Percentiles rank a stretch among this genome's conserved stretches.
Conservation (phyloP, 176 grass and related monocot species). For the Hordeum marinum region DNA sequence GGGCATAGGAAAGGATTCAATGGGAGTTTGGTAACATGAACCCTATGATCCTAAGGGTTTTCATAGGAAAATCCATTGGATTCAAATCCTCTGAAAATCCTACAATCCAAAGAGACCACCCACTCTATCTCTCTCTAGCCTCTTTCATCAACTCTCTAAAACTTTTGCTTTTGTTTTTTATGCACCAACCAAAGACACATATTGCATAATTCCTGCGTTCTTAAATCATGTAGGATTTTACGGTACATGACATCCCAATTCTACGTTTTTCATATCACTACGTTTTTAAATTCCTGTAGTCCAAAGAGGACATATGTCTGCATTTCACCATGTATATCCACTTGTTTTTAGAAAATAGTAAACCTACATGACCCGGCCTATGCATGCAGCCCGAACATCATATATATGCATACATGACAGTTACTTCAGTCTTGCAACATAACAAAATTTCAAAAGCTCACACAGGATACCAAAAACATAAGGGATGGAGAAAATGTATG, state of each 20-base stretch:
- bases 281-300: not conserved
- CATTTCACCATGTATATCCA: not conserved
- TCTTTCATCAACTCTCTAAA: not conserved
- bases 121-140: not conserved
- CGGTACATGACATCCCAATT: not conserved
- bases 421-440: not conserved
- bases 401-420: not conserved
- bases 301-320: not conserved
- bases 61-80: not conserved
- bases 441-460: not conserved
- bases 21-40: not conserved
- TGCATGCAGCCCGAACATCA: not conserved
- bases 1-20: not conserved
- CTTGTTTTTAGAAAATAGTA: not conserved
- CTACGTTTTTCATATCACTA: not conserved
- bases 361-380: not conserved
- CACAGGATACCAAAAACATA: not conserved
- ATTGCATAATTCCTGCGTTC: not conserved
- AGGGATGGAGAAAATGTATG: not conserved
- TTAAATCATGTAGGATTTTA: not conserved
- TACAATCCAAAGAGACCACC: not conserved
- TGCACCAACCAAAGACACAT: not conserved
- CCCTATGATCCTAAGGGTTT: not conserved
- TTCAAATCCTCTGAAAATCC: not conserved
- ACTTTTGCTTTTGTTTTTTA: not conserved